Evolutionary conservation across 1,284 basidiomycete genomes (phyloP).

Genomic region (Moniliophthora roreri): DNA sequence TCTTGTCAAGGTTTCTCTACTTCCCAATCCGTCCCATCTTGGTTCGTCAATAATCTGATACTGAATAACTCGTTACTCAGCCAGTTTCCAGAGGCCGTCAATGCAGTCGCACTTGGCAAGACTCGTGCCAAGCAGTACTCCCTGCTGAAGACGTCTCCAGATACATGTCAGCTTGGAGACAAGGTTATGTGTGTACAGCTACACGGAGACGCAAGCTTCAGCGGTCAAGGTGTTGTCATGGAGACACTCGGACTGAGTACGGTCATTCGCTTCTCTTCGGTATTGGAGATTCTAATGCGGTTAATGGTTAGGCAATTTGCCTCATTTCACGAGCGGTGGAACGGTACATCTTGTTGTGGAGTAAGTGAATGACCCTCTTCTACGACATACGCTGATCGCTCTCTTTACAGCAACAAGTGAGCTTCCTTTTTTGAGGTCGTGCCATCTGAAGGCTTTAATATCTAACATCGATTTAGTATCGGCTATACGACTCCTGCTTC

Average conservation of each 20-base stretch:
- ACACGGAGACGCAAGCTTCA: slow-evolving; percentile 89
- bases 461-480: slow-evolving; percentile 49
- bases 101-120: slow-evolving; percentile 85
- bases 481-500: slow-evolving; percentile 89
- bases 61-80: neutral
- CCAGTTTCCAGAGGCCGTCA: slow-evolving; percentile 66
- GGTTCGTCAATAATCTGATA: slow-evolving; percentile 40
- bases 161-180: slow-evolving; percentile 79
- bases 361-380: slow-evolving; percentile 45
- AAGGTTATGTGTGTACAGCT: slow-evolving; percentile 86
- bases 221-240: slow-evolving; percentile 89
- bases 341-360: slow-evolving; percentile 91
- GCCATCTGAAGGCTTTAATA: neutral
- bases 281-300: no score
- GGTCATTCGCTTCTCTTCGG: slow-evolving; percentile 33
- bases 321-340: slow-evolving; percentile 88
- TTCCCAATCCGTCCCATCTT: slow-evolving; percentile 88
- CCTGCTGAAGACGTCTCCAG: slow-evolving; percentile 64
- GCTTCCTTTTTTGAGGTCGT: neutral
- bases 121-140: slow-evolving; percentile 91
- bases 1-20: slow-evolving; percentile 70
- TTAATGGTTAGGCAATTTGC: slow-evolving; percentile 77
- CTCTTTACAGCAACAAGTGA: slow-evolving; percentile 12
- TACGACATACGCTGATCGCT: neutral
- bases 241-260: slow-evolving; percentile 77